phyloP scores from a whole-genome alignment of 208 protist species.

The Trypanosoma congolense region DNA sequence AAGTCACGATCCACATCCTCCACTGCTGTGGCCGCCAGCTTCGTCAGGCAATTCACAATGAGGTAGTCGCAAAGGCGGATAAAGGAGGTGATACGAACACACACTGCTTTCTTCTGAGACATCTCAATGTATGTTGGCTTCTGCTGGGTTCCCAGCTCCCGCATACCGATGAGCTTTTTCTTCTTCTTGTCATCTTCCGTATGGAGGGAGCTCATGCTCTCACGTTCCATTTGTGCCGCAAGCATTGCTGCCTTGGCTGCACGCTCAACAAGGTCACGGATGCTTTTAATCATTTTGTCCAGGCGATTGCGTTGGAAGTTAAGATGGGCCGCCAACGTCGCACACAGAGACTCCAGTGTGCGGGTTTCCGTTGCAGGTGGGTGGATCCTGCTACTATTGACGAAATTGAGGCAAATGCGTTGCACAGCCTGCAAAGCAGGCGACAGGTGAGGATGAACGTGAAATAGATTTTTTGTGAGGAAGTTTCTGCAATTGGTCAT shows the following conservation, averaged over 20 bases:
- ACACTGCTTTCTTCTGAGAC: slow-evolving; percentile 87
- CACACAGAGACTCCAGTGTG: slow-evolving; percentile 69
- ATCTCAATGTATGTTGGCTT: slow-evolving; percentile 92
- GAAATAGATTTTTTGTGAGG: slow-evolving; percentile 84
- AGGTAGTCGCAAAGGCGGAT: slow-evolving; percentile 94
- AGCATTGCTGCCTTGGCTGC: slow-evolving; percentile 91
- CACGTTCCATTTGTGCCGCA: slow-evolving; percentile 73
- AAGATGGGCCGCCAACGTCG: slow-evolving; percentile 44
- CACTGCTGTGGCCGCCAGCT: slow-evolving; percentile 78
- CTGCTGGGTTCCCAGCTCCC: slow-evolving; percentile 76
- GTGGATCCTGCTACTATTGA: slow-evolving; percentile 65
- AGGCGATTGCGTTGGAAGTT: slow-evolving; percentile 52
- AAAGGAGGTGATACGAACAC: slow-evolving; percentile 89
- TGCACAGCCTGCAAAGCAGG: slow-evolving; percentile 72
- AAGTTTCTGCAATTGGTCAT: slow-evolving; percentile 72
- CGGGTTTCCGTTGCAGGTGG: slow-evolving; percentile 60
- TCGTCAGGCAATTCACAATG: slow-evolving; percentile 86
- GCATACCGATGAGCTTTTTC: slow-evolving; percentile 74
- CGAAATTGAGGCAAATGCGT: slow-evolving; percentile 73
- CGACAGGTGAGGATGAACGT: slow-evolving; percentile 85
- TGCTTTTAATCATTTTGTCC: slow-evolving; percentile 79
- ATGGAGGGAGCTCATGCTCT: slow-evolving; percentile 60
- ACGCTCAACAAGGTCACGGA: slow-evolving; percentile 84
- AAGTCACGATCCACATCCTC: slow-evolving; percentile 65
- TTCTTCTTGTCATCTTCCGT: slow-evolving; percentile 75